phyloP scores from a whole-genome alignment of 352 stramenopile species.

The Saprolegnia parasitica region DNA sequence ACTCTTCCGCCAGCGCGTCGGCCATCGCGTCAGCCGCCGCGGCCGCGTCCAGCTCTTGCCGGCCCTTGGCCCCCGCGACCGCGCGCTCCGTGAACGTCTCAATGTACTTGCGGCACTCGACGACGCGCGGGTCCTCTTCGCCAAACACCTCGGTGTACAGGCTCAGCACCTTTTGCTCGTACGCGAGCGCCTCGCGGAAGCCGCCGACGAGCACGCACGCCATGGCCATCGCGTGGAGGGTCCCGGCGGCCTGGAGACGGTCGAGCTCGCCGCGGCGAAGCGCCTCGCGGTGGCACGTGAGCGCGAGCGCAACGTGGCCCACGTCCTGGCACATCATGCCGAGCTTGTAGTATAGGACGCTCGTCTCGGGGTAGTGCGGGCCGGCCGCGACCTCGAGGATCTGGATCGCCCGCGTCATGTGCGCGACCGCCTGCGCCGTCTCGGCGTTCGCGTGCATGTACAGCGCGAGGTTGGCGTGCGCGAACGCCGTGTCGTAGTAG shows the following conservation, averaged over 20 bases:
- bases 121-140: constrained; percentile 69
- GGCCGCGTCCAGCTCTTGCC: constrained; percentile 67
- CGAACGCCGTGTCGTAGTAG: constrained; percentile 87
- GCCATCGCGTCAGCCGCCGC: constrained; percentile 70
- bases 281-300: constrained; percentile 85
- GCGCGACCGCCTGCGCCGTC: constrained; percentile 78
- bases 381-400: constrained; percentile 91
- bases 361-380: constrained; percentile 86
- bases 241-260: constrained; percentile 79
- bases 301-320: constrained; percentile 75
- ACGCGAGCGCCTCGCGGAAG: constrained; percentile 81
- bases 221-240: constrained; percentile 84
- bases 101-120: constrained; percentile 82
- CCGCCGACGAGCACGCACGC: constrained; percentile 68
- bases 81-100: constrained; percentile 82
- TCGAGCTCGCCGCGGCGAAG: constrained; percentile 84
- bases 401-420: constrained; percentile 90
- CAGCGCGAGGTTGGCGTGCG: constrained; percentile 88
- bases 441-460: constrained; percentile 86
- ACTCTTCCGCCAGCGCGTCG: constrained; percentile 65
- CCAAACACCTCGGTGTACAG: constrained; percentile 80
- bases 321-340: constrained; percentile 93
- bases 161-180: constrained; percentile 86
- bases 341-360: constrained; percentile 90
- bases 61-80: constrained; percentile 80